A percentile compares a stretch with the other conserved stretches of the same genome.
Evolutionary conservation across 306 rosid genomes (phyloP).

Genomic region (Fragaria vesca): DNA sequence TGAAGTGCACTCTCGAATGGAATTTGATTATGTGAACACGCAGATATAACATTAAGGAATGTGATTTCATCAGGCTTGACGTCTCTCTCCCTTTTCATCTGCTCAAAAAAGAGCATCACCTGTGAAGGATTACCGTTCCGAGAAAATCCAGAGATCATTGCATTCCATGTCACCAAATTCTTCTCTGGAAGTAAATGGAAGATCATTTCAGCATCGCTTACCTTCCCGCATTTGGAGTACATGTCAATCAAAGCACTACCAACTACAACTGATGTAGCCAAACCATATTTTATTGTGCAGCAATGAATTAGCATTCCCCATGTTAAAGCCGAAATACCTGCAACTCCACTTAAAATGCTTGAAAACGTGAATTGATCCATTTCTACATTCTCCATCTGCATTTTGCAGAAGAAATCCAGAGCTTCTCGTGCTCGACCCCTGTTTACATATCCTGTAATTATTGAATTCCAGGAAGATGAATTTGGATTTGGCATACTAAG

Average conservation of each 20-base stretch:
- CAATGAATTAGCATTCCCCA: conserved; percentile 70
- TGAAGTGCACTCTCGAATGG: conserved; percentile 38
- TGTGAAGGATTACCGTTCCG: conserved; percentile 45
- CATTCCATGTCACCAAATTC: conserved; percentile 71
- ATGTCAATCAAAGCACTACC: conserved; percentile 65
- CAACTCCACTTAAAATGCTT: conserved; percentile 58
- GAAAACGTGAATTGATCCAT: conserved; percentile 74
- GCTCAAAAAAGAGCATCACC: conserved; percentile 46
- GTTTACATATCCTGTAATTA: conserved; percentile 66
- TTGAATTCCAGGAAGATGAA: conserved; percentile 74
- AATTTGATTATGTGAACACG: conserved; percentile 47
- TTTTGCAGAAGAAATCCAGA: conserved; percentile 46
- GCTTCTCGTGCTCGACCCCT: conserved; percentile 51
- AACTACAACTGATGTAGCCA: conserved; percentile 51
- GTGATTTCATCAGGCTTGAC: conserved; percentile 60
- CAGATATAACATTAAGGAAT: conserved; percentile 57
- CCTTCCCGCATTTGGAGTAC: conserved; percentile 79
- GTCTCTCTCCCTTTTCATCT: conserved; percentile 40
- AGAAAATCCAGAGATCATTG: conserved; percentile 63
- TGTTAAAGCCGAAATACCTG: conserved; percentile 50
- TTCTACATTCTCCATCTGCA: conserved; percentile 45
- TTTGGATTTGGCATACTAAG: conserved; percentile 52
- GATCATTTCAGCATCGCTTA: conserved; percentile 44
- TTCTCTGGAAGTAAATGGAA: conserved; percentile 43
- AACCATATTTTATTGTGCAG: conserved; percentile 47